phyloP scores from a whole-genome alignment of 345 rosid species.

The Populus nigra region DNA sequence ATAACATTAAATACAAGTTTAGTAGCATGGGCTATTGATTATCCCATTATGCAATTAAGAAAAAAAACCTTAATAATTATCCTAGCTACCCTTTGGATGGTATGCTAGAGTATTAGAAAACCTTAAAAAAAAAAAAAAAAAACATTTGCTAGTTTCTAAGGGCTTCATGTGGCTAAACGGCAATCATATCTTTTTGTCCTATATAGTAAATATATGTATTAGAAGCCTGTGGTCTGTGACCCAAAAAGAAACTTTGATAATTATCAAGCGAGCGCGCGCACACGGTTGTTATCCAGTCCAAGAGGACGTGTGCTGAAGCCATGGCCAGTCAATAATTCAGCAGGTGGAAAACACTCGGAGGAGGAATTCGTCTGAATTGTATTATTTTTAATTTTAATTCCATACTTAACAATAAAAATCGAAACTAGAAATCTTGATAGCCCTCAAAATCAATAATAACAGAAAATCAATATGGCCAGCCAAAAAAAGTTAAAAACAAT shows the following conservation, averaged over 20 bases:
- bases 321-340: neutral
- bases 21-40: no score
- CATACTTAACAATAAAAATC: neutral
- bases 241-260: neutral
- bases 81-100: neutral
- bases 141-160: no score
- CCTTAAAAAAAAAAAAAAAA: neutral
- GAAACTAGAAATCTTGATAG: neutral
- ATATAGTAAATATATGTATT: no score
- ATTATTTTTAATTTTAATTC: neutral
- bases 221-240: no score
- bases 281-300: neutral
- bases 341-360: neutral
- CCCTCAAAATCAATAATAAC: neutral
- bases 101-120: neutral
- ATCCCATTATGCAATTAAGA: no score
- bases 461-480: no score
- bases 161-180: no score
- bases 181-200: no score
- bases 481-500: neutral
- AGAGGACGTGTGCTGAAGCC: neutral
- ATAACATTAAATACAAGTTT: no score
- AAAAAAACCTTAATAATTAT: no score
- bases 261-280: neutral
- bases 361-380: neutral